Conservation (phyloP, 2,329 filamentous ascomycete genomes). For the Rutstroemia sp. region DNA sequence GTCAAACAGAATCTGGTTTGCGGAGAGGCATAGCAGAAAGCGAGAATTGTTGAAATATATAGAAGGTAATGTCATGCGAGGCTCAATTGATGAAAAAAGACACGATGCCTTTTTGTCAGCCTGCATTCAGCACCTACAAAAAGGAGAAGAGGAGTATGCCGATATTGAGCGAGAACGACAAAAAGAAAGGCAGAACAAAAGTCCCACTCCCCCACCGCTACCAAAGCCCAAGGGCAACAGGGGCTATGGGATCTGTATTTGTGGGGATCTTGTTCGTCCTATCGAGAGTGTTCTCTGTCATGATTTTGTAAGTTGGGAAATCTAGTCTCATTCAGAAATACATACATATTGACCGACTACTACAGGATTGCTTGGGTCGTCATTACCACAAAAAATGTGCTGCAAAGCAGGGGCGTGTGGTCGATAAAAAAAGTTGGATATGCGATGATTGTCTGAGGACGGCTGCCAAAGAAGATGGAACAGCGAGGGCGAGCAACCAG, state of each 20-base stretch:
- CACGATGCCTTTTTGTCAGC: background rate
- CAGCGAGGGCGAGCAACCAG: no score
- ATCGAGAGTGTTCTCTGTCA: constrained; percentile 17
- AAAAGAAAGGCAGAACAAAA: background rate
- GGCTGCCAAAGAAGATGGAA: no score
- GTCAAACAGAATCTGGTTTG: constrained; percentile 22
- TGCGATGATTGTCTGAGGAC: constrained; percentile 12
- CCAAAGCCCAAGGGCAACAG: constrained; percentile 1
- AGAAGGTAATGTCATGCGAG: constrained; percentile 16
- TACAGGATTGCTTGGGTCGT: constrained; percentile 14
- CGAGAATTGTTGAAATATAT: constrained; percentile 20
- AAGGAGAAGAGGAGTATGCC: constrained; percentile 1
- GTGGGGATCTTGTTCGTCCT: constrained; percentile 14
- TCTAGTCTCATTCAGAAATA: background rate
- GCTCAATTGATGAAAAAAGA: constrained; percentile 11
- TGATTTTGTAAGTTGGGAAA: constrained; percentile 15
- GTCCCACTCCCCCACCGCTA: background rate
- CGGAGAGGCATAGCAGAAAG: constrained; percentile 14
- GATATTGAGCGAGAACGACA: background rate
- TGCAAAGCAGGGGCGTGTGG: constrained; percentile 1
- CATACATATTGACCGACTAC: constrained; percentile 1
- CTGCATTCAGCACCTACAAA: background rate
- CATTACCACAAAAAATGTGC: constrained; percentile 18
- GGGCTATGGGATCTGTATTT: constrained; percentile 16
- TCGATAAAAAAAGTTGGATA: constrained; percentile 8